These are phyloP conservation scores for Clarireedia sp. DNA, from an alignment of 2,329 filamentous ascomycete species.

Conservation along the genomic window DNA sequence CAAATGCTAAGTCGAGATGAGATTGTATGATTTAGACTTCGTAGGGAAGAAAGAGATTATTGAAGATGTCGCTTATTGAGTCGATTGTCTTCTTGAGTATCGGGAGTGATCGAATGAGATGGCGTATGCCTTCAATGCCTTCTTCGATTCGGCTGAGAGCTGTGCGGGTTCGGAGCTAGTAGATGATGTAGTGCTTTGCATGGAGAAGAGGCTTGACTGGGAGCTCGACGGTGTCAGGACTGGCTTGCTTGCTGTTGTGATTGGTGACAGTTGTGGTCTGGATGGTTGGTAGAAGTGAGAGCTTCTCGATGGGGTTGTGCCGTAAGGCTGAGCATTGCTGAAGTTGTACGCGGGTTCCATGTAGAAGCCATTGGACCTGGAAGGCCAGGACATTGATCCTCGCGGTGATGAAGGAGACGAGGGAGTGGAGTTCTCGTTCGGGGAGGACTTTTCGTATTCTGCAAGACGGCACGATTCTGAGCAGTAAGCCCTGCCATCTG, in stretches of 20 bases:
- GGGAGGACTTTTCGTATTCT: conserved; percentile 68
- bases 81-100: conserved; percentile 28
- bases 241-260: conserved; percentile 32
- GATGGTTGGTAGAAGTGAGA: conserved; percentile 39
- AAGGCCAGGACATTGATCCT: conserved; percentile 43
- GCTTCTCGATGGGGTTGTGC: conserved; percentile 32
- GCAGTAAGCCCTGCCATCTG: conserved; percentile 76
- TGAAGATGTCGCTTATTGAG: conserved; percentile 16
- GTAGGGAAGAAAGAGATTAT: conserved; percentile 6
- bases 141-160: conserved; percentile 68
- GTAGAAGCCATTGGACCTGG: conserved; percentile 50
- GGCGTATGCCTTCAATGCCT: conserved; percentile 77
- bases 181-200: conserved; percentile 54
- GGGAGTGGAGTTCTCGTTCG: conserved; percentile 47
- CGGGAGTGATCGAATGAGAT: conserved; percentile 72
- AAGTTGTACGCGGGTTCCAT: conserved; percentile 73
- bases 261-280: conserved; percentile 38
- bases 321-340: conserved; percentile 51
- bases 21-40: conserved; percentile 9
- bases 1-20: conserved; percentile 16
- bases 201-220: conserved; percentile 75
- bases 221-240: conserved; percentile 66
- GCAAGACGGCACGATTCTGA: conserved; percentile 84
- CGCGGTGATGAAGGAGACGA: conserved; percentile 43
- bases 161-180: conserved; percentile 43